Base-by-base conservation (phyloP, 2,329 filamentous ascomycete genomes). In the Fusarium sp. region DNA sequence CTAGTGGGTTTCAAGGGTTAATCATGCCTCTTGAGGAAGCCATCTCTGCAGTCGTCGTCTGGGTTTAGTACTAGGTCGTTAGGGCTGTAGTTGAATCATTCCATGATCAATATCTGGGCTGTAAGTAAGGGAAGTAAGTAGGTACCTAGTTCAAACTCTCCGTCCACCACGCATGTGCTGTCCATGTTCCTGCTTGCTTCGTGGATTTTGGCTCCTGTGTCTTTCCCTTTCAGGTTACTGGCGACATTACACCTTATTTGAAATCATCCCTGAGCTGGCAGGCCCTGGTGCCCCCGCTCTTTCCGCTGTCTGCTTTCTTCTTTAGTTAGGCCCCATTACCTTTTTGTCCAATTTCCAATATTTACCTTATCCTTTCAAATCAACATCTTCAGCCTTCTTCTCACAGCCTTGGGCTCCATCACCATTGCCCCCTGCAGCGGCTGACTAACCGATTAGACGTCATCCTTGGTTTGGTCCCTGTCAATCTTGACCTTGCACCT, bases 361-460 rank as follows among this genome's bases (percentile, higher is more conserved):
- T 64, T 76, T 69, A 77, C 68, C 57, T 69, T 44, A 64, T 63
- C 21, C 64, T 72, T 70, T 58, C 64, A 69, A 71, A 65, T 73
- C 65, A 62, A 62, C 56, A 52, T 60, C 64, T 40, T 65, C 68
- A 65, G 64, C 65, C 67, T 70, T 66, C 60, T 47, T 68, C 37
- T 46, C 37, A 19, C 52, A 69, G 67, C 67, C 67, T 69, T 52
- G 53, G 30, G 38, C 60, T 12, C 57, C 28, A 50, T 60, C 37
- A 44, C 49, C 40, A 54, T 42, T 30, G 33, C 28, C 67, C 62
- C 57, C 63, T 66, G 73, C 73, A 72, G 72, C 67, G 64, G 75
- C 75, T 77, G 64, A 77, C 73, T 77, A 77, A 77, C 74, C 40
- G 54, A 44, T 65, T 64, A 76, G 73, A 73, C 67, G 72, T 67